Percentiles rank a stretch among this genome's conserved stretches.
These are phyloP conservation scores for Trichosporon sp. DNA, from an alignment of 1,284 basidiomycete species.

Conservation along the genomic window DNA sequence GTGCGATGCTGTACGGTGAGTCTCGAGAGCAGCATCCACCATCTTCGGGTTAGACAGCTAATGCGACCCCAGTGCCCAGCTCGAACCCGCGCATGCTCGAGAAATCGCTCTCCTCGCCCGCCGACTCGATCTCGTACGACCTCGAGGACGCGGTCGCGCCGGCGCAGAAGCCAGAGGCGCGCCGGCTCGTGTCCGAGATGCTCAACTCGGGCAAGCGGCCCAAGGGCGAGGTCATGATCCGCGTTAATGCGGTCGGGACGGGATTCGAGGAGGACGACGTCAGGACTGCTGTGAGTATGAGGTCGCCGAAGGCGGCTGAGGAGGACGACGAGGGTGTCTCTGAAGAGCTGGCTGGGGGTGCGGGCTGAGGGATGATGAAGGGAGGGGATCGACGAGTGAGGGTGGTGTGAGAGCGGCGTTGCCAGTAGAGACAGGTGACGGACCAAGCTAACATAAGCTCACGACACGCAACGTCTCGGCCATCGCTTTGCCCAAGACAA, in stretches of 20 bases:
- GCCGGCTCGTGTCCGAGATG: constrained; percentile 65
- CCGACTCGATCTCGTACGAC: constrained; percentile 81
- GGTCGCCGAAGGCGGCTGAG: neutral
- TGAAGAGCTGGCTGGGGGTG: no score
- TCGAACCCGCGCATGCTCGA: constrained; percentile 77
- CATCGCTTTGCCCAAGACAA: constrained; percentile 78
- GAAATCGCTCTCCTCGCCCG: constrained; percentile 67
- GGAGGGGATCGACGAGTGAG: no score
- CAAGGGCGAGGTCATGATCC: constrained; percentile 65
- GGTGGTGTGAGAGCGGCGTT: no score
- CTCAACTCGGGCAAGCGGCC: constrained; percentile 56
- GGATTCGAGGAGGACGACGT: constrained; percentile 73
- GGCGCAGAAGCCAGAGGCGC: constrained; percentile 66
- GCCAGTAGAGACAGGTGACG: no score
- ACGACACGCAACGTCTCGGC: constrained; percentile 58
- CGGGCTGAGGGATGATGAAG: no score
- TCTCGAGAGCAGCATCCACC: neutral
- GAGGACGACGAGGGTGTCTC: no score
- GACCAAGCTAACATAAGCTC: constrained; percentile 34
- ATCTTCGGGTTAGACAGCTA: neutral
- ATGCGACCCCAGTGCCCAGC: constrained; percentile 64
- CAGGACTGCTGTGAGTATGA: constrained; percentile 63
- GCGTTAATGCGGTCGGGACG: constrained; percentile 74
- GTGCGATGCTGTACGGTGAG: constrained; percentile 53
- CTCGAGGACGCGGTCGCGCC: constrained; percentile 80